These are phyloP conservation scores for Solanum virginianum DNA, from an alignment of 257 asterid species.

Conservation along the genomic window DNA sequence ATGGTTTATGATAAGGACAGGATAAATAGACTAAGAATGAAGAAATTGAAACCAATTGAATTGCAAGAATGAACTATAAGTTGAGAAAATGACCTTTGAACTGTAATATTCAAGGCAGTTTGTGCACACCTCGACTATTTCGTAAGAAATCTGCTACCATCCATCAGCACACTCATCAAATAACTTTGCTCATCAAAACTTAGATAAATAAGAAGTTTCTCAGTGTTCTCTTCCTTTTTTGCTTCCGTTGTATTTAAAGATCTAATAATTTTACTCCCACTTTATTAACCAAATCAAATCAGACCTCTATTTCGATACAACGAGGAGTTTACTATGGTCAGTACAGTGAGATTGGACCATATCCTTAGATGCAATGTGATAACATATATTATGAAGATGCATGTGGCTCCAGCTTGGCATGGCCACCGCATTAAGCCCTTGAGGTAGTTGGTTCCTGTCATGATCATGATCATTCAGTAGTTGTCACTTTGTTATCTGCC, in stretches of 20 bases:
- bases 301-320: too few relatives aligned
- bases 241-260: neutral
- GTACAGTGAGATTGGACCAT: neutral
- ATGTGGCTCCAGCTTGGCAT: neutral
- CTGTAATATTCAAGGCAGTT: neutral
- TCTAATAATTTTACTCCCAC: neutral
- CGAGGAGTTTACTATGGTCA: too few relatives aligned
- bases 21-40: neutral
- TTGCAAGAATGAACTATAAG: neutral
- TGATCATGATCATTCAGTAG: neutral
- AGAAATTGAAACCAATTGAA: neutral
- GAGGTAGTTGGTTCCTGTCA: neutral
- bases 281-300: neutral
- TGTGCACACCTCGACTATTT: neutral
- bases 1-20: neutral
- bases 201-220: neutral
- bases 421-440: neutral
- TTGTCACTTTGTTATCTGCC: neutral
- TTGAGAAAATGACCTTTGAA: neutral
- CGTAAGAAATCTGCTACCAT: neutral
- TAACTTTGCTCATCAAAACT: neutral
- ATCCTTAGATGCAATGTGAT: neutral
- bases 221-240: neutral
- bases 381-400: neutral
- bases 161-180: neutral